phyloP scores from a whole-genome alignment of 2,329 filamentous ascomycete species.

The Penicillium vulpinum region DNA sequence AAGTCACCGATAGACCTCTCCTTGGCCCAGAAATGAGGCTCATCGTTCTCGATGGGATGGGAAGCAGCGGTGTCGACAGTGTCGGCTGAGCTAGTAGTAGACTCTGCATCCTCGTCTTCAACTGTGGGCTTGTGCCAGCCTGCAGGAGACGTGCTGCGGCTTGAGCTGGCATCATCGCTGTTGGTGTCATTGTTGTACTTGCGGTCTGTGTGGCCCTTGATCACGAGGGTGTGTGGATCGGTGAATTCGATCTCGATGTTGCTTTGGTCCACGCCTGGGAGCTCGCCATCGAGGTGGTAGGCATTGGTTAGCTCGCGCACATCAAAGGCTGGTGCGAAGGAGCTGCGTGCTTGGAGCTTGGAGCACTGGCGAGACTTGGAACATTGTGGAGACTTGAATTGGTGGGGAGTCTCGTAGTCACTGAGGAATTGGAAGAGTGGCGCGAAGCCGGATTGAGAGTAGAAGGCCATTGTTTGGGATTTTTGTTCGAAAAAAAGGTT shows the following conservation, averaged over 20 bases:
- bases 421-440: conserved; percentile 48
- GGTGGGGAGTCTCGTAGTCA: conserved; percentile 40
- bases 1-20: conserved; percentile 61
- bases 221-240: conserved; percentile 46
- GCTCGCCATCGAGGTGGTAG: conserved; percentile 49
- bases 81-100: conserved; percentile 5
- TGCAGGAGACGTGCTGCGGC: conserved; percentile 22
- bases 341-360: conserved; percentile 16
- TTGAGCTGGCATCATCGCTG: conserved; percentile 10
- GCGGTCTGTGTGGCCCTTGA: conserved; percentile 44
- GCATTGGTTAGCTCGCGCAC: conserved; percentile 43
- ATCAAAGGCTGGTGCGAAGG: conserved; percentile 46
- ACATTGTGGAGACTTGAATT: conserved; percentile 19
- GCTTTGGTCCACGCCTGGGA: conserved; percentile 46
- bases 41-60: conserved; percentile 14
- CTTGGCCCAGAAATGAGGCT: conserved; percentile 55
- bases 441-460: conserved; percentile 40
- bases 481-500: conserved; percentile 8
- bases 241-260: conserved; percentile 50
- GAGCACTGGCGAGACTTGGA: conserved; percentile 10
- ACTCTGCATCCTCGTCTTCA: conserved; percentile 40
- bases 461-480: conserved; percentile 41
- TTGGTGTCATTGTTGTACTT: conserved; percentile 25
- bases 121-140: conserved; percentile 50
- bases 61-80: conserved; percentile 15